A percentile compares a stretch with the other conserved stretches of the same genome.
Conservation (phyloP, 2,329 filamentous ascomycete genomes). For the Diaporthe vaccinii region DNA sequence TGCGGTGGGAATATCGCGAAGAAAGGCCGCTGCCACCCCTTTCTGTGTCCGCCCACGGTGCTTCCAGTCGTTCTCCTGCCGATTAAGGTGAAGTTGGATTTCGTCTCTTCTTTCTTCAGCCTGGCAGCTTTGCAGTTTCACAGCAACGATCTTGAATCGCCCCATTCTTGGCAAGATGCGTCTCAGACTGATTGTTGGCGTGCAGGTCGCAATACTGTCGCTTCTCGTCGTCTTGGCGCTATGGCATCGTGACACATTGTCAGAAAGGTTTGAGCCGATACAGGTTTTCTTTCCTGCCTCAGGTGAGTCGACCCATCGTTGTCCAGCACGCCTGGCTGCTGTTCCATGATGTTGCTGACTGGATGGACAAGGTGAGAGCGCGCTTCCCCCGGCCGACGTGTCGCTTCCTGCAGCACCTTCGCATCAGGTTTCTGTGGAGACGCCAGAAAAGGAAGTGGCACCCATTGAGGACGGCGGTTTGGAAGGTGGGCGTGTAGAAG, state of each 20-base stretch:
- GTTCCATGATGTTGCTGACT: background rate
- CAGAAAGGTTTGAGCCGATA: conserved; percentile 3
- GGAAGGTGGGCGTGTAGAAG: background rate
- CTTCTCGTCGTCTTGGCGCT: conserved; percentile 11
- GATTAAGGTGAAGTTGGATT: background rate
- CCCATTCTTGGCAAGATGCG: conserved; percentile 14
- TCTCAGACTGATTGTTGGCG: background rate
- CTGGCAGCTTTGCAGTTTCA: background rate
- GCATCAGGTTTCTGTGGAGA: background rate
- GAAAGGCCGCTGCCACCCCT: background rate
- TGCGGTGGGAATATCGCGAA: background rate
- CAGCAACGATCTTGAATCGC: background rate
- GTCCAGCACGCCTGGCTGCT: background rate
- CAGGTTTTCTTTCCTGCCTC: conserved; percentile 5
- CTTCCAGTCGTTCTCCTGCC: background rate
- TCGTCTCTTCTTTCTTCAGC: background rate
- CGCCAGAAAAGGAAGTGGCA: background rate
- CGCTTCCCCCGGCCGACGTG: background rate
- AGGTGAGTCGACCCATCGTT: conserved; percentile 2
- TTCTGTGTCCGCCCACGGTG: background rate
- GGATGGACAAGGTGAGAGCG: background rate
- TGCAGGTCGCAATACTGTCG: conserved; percentile 9
- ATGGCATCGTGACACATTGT: conserved; percentile 16
- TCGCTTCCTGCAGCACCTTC: background rate
- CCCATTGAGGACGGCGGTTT: background rate